Percentiles rank a stretch among this genome's conserved stretches.
Evolutionary conservation across 2,329 filamentous ascomycete species (phyloP).

Genomic region (Colletotrichum sp.): DNA sequence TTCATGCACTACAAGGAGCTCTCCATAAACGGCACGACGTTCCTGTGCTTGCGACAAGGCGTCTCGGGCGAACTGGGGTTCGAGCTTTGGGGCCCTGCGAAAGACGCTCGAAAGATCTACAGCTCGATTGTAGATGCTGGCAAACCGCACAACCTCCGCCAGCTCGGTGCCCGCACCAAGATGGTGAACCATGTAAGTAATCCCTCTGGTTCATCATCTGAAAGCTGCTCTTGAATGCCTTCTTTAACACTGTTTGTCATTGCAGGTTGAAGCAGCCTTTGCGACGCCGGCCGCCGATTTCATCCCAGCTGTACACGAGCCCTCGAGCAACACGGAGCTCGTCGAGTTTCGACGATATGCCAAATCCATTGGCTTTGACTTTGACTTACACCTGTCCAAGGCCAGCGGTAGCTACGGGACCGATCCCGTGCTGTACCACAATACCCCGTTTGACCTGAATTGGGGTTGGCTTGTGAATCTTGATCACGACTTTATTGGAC

Average conservation of each 20-base stretch:
- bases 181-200: not conserved
- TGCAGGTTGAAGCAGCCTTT: not conserved
- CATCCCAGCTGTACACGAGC: not conserved
- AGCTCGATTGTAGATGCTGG: not conserved
- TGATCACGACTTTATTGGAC: not conserved
- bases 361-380: not conserved
- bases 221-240: not conserved
- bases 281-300: not conserved
- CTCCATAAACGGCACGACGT: not conserved
- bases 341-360: not conserved
- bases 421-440: not conserved
- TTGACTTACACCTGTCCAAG: not conserved
- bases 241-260: not conserved
- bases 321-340: not conserved
- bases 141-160: not conserved
- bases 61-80: not conserved
- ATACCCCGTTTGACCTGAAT: not conserved
- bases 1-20: not conserved
- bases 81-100: not conserved
- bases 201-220: not conserved
- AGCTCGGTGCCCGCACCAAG: not conserved
- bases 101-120: not conserved
- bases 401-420: not conserved
- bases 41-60: not conserved
- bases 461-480: not conserved